Evolutionary conservation across 495 filamentous ascomycete genomes (phyloP), one percentile per base, ranked within the genome.

Genomic region (Aspergillus leporis): DNA sequence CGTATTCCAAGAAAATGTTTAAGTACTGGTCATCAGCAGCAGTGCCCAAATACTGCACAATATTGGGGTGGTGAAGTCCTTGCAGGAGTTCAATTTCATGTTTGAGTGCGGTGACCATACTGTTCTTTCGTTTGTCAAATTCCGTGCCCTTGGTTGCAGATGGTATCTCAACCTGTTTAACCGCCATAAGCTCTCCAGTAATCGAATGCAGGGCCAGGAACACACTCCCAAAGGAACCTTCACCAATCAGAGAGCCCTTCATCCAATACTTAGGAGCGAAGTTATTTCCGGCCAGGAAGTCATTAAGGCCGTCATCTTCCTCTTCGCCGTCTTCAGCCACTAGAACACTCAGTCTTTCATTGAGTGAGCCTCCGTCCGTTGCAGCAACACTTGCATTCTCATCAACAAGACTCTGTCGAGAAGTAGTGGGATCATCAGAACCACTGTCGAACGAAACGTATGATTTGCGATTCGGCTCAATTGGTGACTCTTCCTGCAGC

Each of bases 1-100:
- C 94, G 74, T 99, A 99, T 74, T 99, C 94, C 66, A 99, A 84
- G 86, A 99, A 99, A 87, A 99, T 99, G 78, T 99, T 99, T 63
- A 99, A 85, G 65, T 96, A 89, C 54, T 91, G 84, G 55, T 92
- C 88, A 59, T 96, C 93, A 34, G 92, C 92, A 65, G 90, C 90
- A 49, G 91, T 96, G 45, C 93, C 94, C 36, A 98, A 86, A 67
- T 99, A 99, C 66, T 97, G 95, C 66, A 99, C 94, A 68, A 99
- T 98, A 69, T 99, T 98, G 41, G 90, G 85, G 66, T 99, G 94
- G 60, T 95, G 91, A 47, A 99, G 86, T 64, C 96, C 95, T 61
- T 93, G 90, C 31, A 99, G 81, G 19, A 99, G 85, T 62, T 88
- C 87, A 70, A 99, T 99, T 71, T 99, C 94, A 64, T 92, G 90